Percentiles rank a stretch among this genome's conserved stretches.
Conservation (phyloP, 371 early-diverging fungal genomes). For the Rhizopus arrhizus region DNA sequence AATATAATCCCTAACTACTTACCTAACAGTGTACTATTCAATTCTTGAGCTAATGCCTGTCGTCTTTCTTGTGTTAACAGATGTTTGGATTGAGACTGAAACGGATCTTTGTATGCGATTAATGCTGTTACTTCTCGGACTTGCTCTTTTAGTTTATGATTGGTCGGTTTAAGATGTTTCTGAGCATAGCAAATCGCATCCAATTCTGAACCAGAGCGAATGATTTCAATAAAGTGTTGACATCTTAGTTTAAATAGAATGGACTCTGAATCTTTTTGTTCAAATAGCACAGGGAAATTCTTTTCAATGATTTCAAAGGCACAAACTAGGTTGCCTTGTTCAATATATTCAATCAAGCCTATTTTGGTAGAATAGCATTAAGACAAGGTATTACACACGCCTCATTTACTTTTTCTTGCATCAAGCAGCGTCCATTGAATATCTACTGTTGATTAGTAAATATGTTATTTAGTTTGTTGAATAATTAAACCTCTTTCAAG, state of each 20-base stretch:
- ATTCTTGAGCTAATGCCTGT: constrained; percentile 34
- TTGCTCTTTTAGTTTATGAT: constrained; percentile 25
- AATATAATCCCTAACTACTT: background rate
- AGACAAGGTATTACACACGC: background rate
- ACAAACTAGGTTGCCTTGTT: constrained; percentile 31
- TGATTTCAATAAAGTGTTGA: constrained; percentile 45
- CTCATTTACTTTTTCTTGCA: constrained; percentile 43
- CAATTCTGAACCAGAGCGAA: constrained; percentile 26
- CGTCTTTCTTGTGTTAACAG: constrained; percentile 40
- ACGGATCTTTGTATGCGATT: constrained; percentile 47
- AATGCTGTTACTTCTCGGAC: constrained; percentile 40
- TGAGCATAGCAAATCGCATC: constrained; percentile 44
- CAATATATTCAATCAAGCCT: constrained; percentile 38
- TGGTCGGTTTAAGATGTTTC: constrained; percentile 33
- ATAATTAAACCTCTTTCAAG: background rate
- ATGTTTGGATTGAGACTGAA: constrained; percentile 33
- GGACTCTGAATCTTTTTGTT: constrained; percentile 17
- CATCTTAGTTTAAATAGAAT: constrained; percentile 40
- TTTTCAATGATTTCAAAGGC: constrained; percentile 38
- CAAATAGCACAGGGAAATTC: constrained; percentile 34
- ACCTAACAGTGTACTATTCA: constrained; percentile 37
- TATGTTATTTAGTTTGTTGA: constrained; percentile 1
- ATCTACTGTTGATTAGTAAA: constrained; percentile 5
- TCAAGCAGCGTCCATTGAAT: constrained; percentile 38
- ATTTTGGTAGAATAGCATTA: background rate